Percentiles rank a stretch among this genome's conserved stretches.
These are phyloP conservation scores for Pyrenula aspistea DNA, from an alignment of 495 filamentous ascomycete genomes.

Conservation along the genomic window DNA sequence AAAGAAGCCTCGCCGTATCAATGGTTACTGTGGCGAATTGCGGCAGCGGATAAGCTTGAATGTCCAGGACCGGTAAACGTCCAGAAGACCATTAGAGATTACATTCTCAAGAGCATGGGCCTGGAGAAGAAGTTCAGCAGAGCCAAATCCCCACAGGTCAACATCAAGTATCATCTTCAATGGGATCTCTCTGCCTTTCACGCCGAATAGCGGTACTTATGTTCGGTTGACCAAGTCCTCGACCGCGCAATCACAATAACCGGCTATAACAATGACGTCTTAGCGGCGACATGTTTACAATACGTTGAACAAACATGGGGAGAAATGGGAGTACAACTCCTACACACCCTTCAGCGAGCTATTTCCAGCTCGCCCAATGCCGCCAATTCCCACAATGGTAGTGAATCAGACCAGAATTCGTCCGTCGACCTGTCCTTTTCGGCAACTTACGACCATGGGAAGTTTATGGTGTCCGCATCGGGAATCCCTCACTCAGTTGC, in stretches of 20 bases:
- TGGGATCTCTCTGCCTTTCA: background rate
- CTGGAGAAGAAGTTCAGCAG: background rate
- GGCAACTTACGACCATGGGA: background rate
- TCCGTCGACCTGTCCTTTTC: background rate
- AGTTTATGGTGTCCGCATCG: constrained; percentile 1
- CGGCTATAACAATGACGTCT: background rate
- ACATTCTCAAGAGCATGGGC: background rate
- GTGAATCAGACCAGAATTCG: background rate
- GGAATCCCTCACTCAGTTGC: constrained; percentile 6
- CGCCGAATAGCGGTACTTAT: background rate
- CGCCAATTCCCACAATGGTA: background rate
- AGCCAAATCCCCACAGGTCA: background rate
- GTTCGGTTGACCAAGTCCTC: background rate
- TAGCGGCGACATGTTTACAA: background rate
- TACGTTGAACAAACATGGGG: background rate
- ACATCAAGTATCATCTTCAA: background rate
- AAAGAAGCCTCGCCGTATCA: background rate
- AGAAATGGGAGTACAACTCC: background rate
- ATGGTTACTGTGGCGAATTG: background rate
- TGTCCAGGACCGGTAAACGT: background rate
- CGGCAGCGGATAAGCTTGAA: background rate
- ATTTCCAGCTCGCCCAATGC: background rate
- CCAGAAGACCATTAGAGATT: background rate
- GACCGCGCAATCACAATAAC: background rate
- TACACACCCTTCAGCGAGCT: background rate